Evolutionary conservation across 495 filamentous ascomycete genomes (phyloP).

Genomic region (Penicillium ochrochloron): DNA sequence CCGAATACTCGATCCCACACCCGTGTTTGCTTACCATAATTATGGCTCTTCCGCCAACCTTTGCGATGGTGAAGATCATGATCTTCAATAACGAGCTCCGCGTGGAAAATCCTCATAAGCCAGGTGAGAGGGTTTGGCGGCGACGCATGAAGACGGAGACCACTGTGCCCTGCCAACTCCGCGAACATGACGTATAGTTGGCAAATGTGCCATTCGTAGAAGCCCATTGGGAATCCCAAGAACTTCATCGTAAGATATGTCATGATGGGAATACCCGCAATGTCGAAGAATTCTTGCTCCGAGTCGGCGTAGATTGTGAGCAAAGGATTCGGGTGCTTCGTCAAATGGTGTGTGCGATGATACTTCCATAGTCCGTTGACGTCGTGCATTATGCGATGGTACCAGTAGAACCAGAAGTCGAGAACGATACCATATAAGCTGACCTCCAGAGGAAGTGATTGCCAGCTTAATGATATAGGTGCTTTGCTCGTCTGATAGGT

Average conservation of each 20-base stretch:
- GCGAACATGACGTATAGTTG: conserved; percentile 42
- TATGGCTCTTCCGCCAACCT: conserved; percentile 44
- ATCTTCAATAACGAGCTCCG: conserved; percentile 45
- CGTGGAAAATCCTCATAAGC: conserved; percentile 31
- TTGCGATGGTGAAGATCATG: conserved; percentile 46
- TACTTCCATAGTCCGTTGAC: conserved; percentile 38
- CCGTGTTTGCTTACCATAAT: conserved; percentile 46
- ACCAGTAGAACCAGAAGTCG: conserved; percentile 47
- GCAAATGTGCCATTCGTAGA: conserved; percentile 46
- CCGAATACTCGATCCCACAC: conserved; percentile 44
- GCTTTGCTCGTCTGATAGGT: conserved; percentile 21
- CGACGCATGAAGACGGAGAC: conserved; percentile 36
- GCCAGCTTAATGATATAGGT: conserved; percentile 51
- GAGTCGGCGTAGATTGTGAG: conserved; percentile 41
- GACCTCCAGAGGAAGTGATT: conserved; percentile 35
- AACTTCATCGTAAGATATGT: conserved; percentile 35
- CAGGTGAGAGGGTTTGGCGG: conserved; percentile 34
- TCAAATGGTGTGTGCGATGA: conserved; percentile 45
- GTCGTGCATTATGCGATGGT: conserved; percentile 41
- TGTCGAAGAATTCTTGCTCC: conserved; percentile 45
- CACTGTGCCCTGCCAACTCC: conserved; percentile 41
- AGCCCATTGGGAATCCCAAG: conserved; percentile 41
- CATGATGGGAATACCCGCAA: conserved; percentile 36
- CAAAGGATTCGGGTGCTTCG: conserved; percentile 44
- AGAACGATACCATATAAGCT: conserved; percentile 40